These are phyloP conservation scores for Darksidea phi DNA, from an alignment of 495 filamentous ascomycete species.

Conservation along the genomic window DNA sequence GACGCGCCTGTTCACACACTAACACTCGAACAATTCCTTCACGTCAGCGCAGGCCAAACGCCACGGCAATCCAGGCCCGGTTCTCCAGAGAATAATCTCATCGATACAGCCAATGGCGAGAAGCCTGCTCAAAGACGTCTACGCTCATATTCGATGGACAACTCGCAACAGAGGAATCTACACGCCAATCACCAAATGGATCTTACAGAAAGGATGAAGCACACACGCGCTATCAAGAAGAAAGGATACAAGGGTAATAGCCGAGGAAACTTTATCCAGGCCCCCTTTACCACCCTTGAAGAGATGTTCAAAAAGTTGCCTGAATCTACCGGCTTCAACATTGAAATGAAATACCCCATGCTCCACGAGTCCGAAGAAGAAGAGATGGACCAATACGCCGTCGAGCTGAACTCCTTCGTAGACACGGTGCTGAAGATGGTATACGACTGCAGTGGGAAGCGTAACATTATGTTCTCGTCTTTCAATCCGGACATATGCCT, in stretches of 20 bases:
- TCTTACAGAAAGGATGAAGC: conserved; percentile 89
- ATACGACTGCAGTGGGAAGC: conserved; percentile 68
- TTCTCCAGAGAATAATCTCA: conserved; percentile 45
- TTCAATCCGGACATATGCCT: conserved; percentile 98
- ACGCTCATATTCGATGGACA: conserved; percentile 45
- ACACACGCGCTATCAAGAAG: conserved; percentile 89
- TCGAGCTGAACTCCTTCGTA: conserved; percentile 96
- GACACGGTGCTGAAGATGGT: conserved; percentile 88
- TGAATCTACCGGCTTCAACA: conserved; percentile 85
- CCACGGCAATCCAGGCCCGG: conserved; percentile 46
- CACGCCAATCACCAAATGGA: conserved; percentile 26
- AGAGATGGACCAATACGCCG: conserved; percentile 95
- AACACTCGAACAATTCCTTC: conserved; percentile 90
- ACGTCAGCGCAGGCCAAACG: conserved; percentile 64
- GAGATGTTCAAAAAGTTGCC: conserved; percentile 87
- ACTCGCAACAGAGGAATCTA: conserved; percentile 47
- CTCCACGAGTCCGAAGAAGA: conserved; percentile 88
- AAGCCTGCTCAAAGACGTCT: conserved; percentile 18
- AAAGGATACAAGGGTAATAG: conserved; percentile 95
- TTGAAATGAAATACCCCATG: conserved; percentile 99
- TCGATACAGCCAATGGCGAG: conserved; percentile 7
- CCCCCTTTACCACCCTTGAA: conserved; percentile 89
- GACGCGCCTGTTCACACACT: conserved; percentile 95
- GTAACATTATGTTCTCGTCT: conserved; percentile 90
- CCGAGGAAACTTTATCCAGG: conserved; percentile 89